Percentiles rank a stretch among this genome's conserved stretches.
Conservation (phyloP, 805 yeast genomes). For the Zygosaccharomyces bailii region DNA sequence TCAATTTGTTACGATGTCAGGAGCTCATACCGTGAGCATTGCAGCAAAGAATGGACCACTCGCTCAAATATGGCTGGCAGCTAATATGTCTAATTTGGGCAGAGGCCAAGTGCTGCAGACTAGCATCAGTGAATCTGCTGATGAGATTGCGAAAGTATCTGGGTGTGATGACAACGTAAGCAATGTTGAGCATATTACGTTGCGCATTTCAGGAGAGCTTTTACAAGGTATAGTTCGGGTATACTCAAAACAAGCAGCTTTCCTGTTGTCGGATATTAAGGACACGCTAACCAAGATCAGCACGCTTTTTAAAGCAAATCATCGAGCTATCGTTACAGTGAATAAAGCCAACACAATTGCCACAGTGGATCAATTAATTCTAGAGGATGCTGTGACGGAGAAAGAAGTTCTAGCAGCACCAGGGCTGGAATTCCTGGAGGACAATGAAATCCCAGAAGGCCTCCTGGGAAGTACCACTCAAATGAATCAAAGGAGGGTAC, state of each 20-base stretch:
- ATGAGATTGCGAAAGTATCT: conserved; percentile 55
- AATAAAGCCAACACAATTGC: conserved; percentile 58
- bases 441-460: conserved; percentile 12
- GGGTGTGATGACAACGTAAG: conserved; percentile 21
- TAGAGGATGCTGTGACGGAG: conserved; percentile 77
- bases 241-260: conserved; percentile 80
- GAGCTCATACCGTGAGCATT: conserved; percentile 17
- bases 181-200: conserved; percentile 58
- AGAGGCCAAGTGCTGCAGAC: conserved; percentile 62
- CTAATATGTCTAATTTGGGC: conserved; percentile 51
- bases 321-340: conserved; percentile 52
- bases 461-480: conserved; percentile 15
- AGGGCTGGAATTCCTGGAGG: conserved; percentile 41
- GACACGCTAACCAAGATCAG: conserved; percentile 71
- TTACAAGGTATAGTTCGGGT: conserved; percentile 83
- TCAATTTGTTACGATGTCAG: neutral
- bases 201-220: conserved; percentile 80
- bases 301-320: conserved; percentile 52
- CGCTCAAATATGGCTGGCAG: conserved; percentile 90
- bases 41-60: conserved; percentile 71
- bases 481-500: conserved; percentile 30
- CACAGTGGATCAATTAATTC: conserved; percentile 54
- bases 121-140: conserved; percentile 61
- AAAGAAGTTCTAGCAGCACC: conserved; percentile 69
- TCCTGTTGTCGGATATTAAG: conserved; percentile 75